Evolutionary conservation across 176 grass and related monocot species (phyloP).

Genomic region (Miscanthus lutarioriparius): DNA sequence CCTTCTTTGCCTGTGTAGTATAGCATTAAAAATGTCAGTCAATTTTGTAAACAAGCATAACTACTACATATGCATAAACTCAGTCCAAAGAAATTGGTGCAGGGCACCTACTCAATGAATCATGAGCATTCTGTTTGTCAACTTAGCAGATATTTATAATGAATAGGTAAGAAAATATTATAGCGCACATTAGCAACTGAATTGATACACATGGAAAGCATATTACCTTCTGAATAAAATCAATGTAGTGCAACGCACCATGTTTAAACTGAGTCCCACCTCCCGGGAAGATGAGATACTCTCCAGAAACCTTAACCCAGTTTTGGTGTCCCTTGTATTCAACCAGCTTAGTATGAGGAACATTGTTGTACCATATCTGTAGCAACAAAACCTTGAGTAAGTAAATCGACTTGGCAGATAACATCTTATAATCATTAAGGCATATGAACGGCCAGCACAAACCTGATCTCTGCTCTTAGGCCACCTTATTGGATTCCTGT

Average conservation of each 20-base stretch:
- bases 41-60: not conserved
- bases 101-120: not conserved
- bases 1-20: constrained; percentile 58
- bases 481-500: constrained; percentile 61
- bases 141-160: not conserved
- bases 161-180: not conserved
- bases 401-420: not conserved
- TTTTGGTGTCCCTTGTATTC: constrained; percentile 87
- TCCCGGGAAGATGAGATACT: constrained; percentile 70
- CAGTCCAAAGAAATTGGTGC: not conserved
- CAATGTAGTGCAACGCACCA: constrained; percentile 80
- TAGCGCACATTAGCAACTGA: not conserved
- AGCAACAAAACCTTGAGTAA: constrained; percentile 30
- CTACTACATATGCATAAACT: not conserved
- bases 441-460: not conserved
- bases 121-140: not conserved
- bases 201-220: not conserved
- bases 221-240: constrained; percentile 73
- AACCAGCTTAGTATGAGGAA: constrained; percentile 78
- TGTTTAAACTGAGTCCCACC: constrained; percentile 90
- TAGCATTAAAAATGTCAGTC: not conserved
- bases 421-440: not conserved
- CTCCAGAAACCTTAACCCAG: constrained; percentile 80
- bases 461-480: constrained; percentile 82
- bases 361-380: constrained; percentile 87